Evolutionary conservation across 345 rosid species (phyloP).

Genomic region (Eucalyptus polyanthemos): DNA sequence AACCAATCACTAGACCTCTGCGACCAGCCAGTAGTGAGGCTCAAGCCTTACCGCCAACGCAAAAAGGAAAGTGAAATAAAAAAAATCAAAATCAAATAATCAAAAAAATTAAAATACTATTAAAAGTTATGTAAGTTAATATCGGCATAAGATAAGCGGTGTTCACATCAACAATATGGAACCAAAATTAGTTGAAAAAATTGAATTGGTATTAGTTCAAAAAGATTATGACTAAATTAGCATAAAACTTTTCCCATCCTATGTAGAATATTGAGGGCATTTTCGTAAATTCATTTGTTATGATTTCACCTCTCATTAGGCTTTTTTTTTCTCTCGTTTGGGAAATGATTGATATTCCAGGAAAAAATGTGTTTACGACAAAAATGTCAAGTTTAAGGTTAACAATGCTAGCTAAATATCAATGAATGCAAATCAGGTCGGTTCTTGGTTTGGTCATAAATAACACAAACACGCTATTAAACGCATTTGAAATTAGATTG

Average conservation of each 20-base stretch:
- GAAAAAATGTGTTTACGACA: not conserved
- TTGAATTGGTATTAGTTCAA: too few species aligned
- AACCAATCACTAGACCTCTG: not conserved
- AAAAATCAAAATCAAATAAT: too few species aligned
- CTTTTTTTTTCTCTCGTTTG: not conserved
- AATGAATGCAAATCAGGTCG: not conserved
- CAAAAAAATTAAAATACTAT: too few species aligned
- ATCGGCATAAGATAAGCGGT: accelerated
- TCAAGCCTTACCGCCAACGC: too few species aligned
- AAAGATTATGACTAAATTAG: too few species aligned
- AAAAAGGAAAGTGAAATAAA: too few species aligned
- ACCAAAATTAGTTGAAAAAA: too few species aligned
- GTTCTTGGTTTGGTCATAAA: not conserved
- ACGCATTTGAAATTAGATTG: not conserved
- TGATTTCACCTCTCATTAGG: not conserved
- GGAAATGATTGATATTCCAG: accelerated
- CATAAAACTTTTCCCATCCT: too few species aligned
- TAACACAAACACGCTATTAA: not conserved
- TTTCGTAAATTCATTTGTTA: not conserved
- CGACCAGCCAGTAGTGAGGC: not conserved
- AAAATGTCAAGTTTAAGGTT: too few species aligned
- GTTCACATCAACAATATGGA: too few species aligned
- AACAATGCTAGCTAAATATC: not conserved
- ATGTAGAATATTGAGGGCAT: not conserved
- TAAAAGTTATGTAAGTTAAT: too few species aligned